Conservation (phyloP, 2,329 filamentous ascomycete species). For the Colletotrichum sidae region DNA sequence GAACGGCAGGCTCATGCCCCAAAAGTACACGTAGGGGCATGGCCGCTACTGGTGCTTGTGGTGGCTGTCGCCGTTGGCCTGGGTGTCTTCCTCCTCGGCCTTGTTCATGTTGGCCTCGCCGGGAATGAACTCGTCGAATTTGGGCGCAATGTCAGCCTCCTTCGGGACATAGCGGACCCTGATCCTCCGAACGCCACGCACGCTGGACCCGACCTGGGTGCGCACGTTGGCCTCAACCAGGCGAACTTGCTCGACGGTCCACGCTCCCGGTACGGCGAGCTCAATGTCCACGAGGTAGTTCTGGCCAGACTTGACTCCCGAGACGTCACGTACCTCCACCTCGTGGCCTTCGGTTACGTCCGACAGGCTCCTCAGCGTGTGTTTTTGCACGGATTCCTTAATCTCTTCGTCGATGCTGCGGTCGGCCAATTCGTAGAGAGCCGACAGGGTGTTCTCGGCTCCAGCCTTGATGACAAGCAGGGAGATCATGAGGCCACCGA, state of each 20-base stretch:
- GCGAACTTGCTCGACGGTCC: slow-evolving; percentile 78
- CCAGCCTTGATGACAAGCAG: slow-evolving; percentile 93
- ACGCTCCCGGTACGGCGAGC: slow-evolving; percentile 80
- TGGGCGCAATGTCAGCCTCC: slow-evolving; percentile 63
- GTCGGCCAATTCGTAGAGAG: slow-evolving; percentile 91
- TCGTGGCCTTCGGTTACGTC: slow-evolving; percentile 65
- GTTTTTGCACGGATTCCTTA: slow-evolving; percentile 75
- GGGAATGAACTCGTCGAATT: slow-evolving; percentile 83
- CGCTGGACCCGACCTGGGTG: slow-evolving; percentile 77
- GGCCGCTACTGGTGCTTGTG: slow-evolving; percentile 44
- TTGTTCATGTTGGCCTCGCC: slow-evolving; percentile 73
- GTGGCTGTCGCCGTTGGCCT: slow-evolving; percentile 46
- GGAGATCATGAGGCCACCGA: slow-evolving; percentile 92
- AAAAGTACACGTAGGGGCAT: slow-evolving; percentile 11
- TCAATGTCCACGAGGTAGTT: slow-evolving; percentile 96
- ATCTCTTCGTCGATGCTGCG: slow-evolving; percentile 88
- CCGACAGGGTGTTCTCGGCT: slow-evolving; percentile 83
- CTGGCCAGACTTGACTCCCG: slow-evolving; percentile 94
- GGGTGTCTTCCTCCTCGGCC: slow-evolving; percentile 53
- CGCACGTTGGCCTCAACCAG: slow-evolving; percentile 81
- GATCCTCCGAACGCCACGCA: slow-evolving; percentile 86
- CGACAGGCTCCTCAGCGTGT: slow-evolving; percentile 70
- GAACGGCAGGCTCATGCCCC: slow-evolving; percentile 31
- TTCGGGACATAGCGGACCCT: slow-evolving; percentile 85
- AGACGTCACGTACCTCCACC: slow-evolving; percentile 80